Conservation (phyloP, 1,139 yeast species). For the Cylindricascospora bacillispora region DNA sequence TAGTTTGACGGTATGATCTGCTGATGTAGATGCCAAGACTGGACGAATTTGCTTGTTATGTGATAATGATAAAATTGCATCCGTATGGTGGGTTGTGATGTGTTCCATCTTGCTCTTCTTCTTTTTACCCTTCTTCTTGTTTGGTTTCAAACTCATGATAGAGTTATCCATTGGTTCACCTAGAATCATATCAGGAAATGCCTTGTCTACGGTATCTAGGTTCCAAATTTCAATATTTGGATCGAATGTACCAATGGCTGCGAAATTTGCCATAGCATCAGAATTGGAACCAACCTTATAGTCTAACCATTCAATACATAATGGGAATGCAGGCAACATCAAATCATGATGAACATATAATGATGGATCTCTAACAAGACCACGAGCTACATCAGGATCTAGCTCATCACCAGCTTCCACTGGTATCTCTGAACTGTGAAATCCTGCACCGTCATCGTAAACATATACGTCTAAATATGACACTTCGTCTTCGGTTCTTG, state of each 20-base stretch:
- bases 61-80: slow-evolving; percentile 79
- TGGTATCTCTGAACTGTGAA: slow-evolving; percentile 45
- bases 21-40: slow-evolving; percentile 86
- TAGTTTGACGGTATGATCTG: slow-evolving; percentile 84
- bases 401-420: slow-evolving; percentile 50
- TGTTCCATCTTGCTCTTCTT: slow-evolving; percentile 42
- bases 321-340: slow-evolving; percentile 94
- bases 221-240: slow-evolving; percentile 98
- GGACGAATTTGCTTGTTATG: slow-evolving; percentile 76
- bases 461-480: slow-evolving; percentile 88
- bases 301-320: slow-evolving; percentile 92
- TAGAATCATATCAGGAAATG: slow-evolving; percentile 85
- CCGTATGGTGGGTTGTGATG: slow-evolving; percentile 75
- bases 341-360: slow-evolving; percentile 92
- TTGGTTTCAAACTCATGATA: slow-evolving; percentile 25
- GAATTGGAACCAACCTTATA: slow-evolving; percentile 43
- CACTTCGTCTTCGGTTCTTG: slow-evolving; percentile 92
- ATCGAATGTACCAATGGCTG: slow-evolving; percentile 94
- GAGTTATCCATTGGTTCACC: slow-evolving; percentile 60
- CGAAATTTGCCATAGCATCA: slow-evolving; percentile 65
- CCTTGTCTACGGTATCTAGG: slow-evolving; percentile 80
- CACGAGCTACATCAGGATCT: slow-evolving; percentile 56
- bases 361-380: slow-evolving; percentile 56
- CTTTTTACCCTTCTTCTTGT: slow-evolving; percentile 33
- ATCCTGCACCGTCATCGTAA: slow-evolving; percentile 89